Base-by-base conservation (phyloP, 768 basidiomycete species). In the Boletus rubropictus region DNA sequence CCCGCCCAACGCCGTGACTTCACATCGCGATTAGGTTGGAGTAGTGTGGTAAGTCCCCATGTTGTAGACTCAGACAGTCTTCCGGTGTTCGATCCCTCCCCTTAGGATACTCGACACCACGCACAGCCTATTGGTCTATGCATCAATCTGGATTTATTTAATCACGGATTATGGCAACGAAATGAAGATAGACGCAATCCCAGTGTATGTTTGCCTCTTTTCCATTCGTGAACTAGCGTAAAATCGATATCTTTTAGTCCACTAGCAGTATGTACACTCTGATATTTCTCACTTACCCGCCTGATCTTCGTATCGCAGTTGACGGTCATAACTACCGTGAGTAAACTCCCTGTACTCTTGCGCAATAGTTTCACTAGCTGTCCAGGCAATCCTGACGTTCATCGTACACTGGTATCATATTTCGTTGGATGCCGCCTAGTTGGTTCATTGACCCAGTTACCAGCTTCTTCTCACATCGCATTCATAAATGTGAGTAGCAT, bases 331-430 rank as follows among this genome's bases (percentile, higher is more conserved):
- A 52, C 8, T 36, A 77, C 76, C 1, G 64, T 59, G 42, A 43
- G 64, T 41, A 7, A 2, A 12, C 11, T 3, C 3, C 12, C 4
- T 33, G n/a, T 41, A n/a, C 1, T 32, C 34, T 29, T 43, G 15
- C 7, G 6, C 28, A 25, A 25, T 25, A 25, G 24, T 8, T 8
- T 43, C 24, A 53, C 25, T 41, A 2, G 18, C 59, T 65, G 0
- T 64, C 69, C 68, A 53, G 75, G 76, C 75, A 1, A 54, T 73
- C 22, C 61, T 76, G 25, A 78, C 76, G 0, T 71, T 77, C 42
- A 64, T 77, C 22, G 76, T 79, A 5, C 77, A 79, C 48, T 73
- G 76, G 75, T 77, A 49, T 25, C 68, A 44, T n/a, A 11, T 37
- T 32, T 20, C 8, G 20, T 1, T 11, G 4, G 6, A 31, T 5